Evolutionary conservation across 768 basidiomycete genomes (phyloP).

Genomic region (Kondoa malvinella): DNA sequence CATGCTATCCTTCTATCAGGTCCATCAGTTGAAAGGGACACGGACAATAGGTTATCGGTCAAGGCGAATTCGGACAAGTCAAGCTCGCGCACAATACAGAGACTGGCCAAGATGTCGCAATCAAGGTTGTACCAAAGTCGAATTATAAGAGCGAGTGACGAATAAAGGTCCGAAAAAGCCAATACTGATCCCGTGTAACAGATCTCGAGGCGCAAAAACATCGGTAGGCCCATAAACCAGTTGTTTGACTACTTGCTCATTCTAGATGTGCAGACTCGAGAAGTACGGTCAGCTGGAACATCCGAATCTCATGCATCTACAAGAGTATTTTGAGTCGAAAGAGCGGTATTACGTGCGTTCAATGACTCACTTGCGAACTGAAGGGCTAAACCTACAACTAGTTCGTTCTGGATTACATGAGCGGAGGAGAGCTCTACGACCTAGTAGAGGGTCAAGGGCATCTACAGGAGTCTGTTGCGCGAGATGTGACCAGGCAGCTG

Average conservation of each 20-base stretch:
- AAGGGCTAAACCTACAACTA: background rate
- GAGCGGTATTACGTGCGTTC: constrained; percentile 3
- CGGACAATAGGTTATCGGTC: background rate
- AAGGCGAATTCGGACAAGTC: constrained; percentile 4
- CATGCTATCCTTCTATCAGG: background rate
- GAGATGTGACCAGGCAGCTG: background rate
- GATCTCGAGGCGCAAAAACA: background rate
- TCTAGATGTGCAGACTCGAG: background rate
- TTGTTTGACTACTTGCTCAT: background rate
- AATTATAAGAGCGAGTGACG: background rate
- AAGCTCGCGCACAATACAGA: background rate
- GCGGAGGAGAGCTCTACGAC: constrained; percentile 6
- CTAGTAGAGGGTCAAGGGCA: background rate
- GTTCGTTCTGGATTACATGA: constrained; percentile 4
- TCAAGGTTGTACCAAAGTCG: constrained; percentile 3
- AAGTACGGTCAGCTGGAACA: background rate
- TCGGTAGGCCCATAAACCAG: background rate
- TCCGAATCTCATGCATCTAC: background rate
- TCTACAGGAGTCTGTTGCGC: background rate
- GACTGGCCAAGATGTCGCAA: background rate
- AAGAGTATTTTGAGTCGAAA: background rate
- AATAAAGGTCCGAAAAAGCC: background rate
- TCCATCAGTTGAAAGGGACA: background rate
- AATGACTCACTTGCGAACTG: background rate
- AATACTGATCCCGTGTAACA: background rate